These are phyloP conservation scores for Dryadomyces sulphureus DNA, from an alignment of 2,329 filamentous ascomycete species.

Conservation along the genomic window DNA sequence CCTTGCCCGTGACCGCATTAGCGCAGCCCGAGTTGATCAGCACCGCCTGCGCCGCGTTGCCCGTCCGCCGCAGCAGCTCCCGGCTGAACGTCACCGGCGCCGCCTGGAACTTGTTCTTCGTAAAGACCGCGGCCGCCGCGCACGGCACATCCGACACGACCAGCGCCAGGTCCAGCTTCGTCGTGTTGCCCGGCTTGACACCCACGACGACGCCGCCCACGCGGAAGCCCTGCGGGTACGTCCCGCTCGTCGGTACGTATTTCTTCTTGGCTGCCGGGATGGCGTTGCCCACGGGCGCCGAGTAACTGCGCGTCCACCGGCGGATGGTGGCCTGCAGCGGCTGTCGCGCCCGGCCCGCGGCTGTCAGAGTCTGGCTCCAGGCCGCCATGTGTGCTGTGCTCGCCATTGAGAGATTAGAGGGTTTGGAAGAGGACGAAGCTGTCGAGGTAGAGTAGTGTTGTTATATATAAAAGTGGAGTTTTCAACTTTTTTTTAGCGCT, in stretches of 20 bases:
- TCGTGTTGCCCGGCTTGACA: conserved; percentile 85
- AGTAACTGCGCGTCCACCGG: conserved; percentile 26
- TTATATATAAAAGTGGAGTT: background rate
- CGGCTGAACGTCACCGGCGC: conserved; percentile 82
- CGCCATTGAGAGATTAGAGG: background rate
- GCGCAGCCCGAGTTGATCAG: conserved; percentile 93
- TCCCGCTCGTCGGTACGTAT: conserved; percentile 73
- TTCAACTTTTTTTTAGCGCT: background rate
- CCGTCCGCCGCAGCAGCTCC: conserved; percentile 50
- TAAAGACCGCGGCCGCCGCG: conserved; percentile 83
- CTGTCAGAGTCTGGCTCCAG: background rate
- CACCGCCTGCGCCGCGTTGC: conserved; percentile 50
- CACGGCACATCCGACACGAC: conserved; percentile 78
- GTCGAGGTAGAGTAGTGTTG: background rate
- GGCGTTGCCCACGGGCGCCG: conserved; percentile 39
- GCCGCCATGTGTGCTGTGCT: background rate
- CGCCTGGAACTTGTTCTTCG: conserved; percentile 95
- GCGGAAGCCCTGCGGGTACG: conserved; percentile 79
- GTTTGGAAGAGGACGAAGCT: background rate
- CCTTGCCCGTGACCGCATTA: conserved; percentile 88
- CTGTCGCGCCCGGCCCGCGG: background rate
- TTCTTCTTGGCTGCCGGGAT: conserved; percentile 74
- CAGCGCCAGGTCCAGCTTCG: conserved; percentile 79
- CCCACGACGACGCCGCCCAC: conserved; percentile 82
- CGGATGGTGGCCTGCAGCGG: background rate